Base-by-base conservation (phyloP, 768 basidiomycete species). In the Termitomyces sp. region DNA sequence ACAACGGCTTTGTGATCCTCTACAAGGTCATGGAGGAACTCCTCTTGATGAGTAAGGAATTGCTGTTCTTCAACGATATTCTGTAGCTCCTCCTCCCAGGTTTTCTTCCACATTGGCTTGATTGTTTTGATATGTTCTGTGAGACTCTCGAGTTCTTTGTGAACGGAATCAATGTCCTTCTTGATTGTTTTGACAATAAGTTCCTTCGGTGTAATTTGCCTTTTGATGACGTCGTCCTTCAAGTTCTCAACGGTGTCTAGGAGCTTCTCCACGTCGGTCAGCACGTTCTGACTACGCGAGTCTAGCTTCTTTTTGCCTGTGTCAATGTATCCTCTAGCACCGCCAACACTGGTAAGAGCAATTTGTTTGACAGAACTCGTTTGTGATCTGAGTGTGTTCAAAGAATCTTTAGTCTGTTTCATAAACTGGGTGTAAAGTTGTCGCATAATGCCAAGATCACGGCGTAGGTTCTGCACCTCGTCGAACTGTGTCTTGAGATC, bases 71-170 rank as follows among this genome's bases (percentile, higher is more conserved):
- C 94, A 57, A 98, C 90, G 56, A 99, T 94, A 62, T 93, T 92
- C 77, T 93, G 90, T 68, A 99, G 70, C 74, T 99, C 96, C 67
- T 92, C 87, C 66, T 92, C 90, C 96, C 96, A 99, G 20, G 94
- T 98, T 80, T 95, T 94, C 79, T 95, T 92, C 96, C 96, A 99
- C 82, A 92, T 92, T 44, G 96, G 94, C 66, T 90, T 93, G 66
- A 95, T 82, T 11, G 91, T 89, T 64, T 86, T 83, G 63, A 98
- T 90, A 70, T 96, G 92, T 63, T 87, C 85, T 66, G 84, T 84
- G 57, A 98, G 75, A 65, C 83, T 87, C 60, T 85, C 80, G 45
- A 98, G 78, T 72, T 94, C 88, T 10, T 73, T 70, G 18, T 84
- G 79, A 28, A 87, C 81, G 22, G 80, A 71, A 30, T 80, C 77